Evolutionary conservation across 805 yeast species (phyloP).

Genomic region (Candida koratica): DNA sequence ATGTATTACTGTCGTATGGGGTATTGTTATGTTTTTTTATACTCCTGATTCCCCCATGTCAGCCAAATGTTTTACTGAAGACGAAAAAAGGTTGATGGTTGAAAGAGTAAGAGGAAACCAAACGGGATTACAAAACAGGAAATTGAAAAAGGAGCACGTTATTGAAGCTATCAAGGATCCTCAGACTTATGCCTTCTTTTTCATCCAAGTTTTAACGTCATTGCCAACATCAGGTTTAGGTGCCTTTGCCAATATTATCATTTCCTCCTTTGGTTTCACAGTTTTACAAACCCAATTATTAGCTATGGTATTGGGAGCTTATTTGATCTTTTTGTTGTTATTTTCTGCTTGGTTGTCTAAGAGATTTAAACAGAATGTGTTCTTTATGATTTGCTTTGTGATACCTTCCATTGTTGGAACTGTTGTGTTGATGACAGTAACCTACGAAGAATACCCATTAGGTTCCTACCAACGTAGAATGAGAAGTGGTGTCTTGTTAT

Average conservation of each 20-base stretch:
- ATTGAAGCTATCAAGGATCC: slow-evolving; percentile 45
- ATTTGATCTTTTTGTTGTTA: slow-evolving; percentile 32
- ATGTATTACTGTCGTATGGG: slow-evolving; percentile 47
- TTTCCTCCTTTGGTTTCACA: slow-evolving; percentile 48
- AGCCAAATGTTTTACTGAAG: slow-evolving; percentile 33
- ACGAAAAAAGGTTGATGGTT: slow-evolving; percentile 43
- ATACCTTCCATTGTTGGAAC: slow-evolving; percentile 34
- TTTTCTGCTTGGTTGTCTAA: slow-evolving; percentile 32
- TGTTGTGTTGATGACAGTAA: slow-evolving; percentile 38
- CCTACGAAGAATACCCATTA: slow-evolving; percentile 26
- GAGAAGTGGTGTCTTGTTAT: slow-evolving; percentile 20
- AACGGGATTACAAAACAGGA: slow-evolving; percentile 49
- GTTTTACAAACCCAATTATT: slow-evolving; percentile 42
- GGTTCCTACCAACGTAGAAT: slow-evolving; percentile 29
- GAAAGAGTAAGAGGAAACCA: slow-evolving; percentile 46
- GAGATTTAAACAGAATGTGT: slow-evolving; percentile 16
- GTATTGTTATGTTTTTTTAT: slow-evolving; percentile 37
- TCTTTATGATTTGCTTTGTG: slow-evolving; percentile 24
- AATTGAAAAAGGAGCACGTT: slow-evolving; percentile 42
- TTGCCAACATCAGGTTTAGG: slow-evolving; percentile 51
- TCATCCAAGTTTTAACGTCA: slow-evolving; percentile 44
- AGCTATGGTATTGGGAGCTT: slow-evolving; percentile 57
- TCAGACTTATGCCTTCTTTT: slow-evolving; percentile 46
- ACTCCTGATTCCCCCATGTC: slow-evolving; percentile 48
- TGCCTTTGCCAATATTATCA: slow-evolving; percentile 50